Conservation (phyloP, 176 grass and related monocot species). For the Juncus inflexus region DNA sequence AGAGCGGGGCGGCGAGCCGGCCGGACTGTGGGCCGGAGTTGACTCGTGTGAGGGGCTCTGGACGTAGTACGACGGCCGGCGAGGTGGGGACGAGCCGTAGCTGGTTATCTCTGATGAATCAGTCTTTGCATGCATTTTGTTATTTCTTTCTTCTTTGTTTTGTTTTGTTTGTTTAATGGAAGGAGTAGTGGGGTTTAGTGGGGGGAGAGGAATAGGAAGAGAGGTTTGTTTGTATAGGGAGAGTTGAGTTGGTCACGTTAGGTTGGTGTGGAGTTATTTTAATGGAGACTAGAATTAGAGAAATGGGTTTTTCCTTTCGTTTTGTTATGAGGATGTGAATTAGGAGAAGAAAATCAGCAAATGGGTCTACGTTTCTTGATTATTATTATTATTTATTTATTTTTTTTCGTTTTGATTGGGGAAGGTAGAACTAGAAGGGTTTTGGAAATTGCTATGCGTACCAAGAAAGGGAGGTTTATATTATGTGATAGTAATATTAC, state of each 20-base stretch:
- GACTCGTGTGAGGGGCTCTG: constrained; percentile 80
- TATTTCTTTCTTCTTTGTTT: neutral
- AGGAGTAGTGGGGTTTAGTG: neutral
- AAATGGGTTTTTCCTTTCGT: too few species aligned
- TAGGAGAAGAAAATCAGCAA: too few species aligned
- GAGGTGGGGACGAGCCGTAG: constrained; percentile 56
- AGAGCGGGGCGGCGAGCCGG: constrained; percentile 52
- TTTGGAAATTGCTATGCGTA: too few species aligned
- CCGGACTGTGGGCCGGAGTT: constrained; percentile 63
- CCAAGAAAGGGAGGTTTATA: too few species aligned
- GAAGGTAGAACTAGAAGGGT: too few species aligned
- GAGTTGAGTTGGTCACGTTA: neutral
- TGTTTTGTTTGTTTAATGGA: too few species aligned
- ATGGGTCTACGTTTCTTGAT: too few species aligned
- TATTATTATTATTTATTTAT: too few species aligned
- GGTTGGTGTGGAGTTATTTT: too few species aligned
- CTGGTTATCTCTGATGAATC: constrained; percentile 84
- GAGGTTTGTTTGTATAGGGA: constrained; percentile 8
- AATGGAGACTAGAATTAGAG: too few species aligned
- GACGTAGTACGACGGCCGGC: constrained; percentile 70
- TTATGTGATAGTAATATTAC: too few species aligned
- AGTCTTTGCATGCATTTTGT: constrained; percentile 61
- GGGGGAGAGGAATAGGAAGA: neutral
- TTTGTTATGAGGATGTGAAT: too few species aligned
- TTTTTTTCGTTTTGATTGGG: neutral